A percentile compares a stretch with the other conserved stretches of the same genome.
Evolutionary conservation across 2,329 filamentous ascomycete species (phyloP).

Genomic region (Mycosphaerella sp.): DNA sequence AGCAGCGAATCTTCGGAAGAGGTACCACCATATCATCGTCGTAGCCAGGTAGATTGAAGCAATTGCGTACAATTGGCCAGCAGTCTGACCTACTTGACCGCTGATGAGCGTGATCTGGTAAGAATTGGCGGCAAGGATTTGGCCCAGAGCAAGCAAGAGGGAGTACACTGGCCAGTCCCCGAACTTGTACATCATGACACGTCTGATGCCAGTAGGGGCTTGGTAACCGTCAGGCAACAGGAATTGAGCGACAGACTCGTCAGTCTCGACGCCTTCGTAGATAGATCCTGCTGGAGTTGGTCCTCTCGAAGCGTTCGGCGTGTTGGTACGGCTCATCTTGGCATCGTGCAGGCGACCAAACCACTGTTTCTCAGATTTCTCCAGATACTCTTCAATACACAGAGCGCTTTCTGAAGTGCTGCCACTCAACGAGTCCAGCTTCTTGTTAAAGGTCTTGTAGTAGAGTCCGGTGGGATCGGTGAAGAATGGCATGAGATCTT

Average conservation of each 20-base stretch:
- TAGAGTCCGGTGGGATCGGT: conserved; percentile 59
- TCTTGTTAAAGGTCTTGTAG: conserved; percentile 53
- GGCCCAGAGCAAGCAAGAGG: conserved; percentile 55
- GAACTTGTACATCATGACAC: conserved; percentile 51
- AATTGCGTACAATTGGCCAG: conserved; percentile 55
- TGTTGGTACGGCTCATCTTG: conserved; percentile 49
- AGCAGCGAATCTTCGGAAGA: conserved; percentile 54
- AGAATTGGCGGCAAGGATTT: conserved; percentile 60
- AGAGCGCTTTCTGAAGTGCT: conserved; percentile 53
- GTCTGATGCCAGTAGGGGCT: conserved; percentile 51
- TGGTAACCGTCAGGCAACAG: conserved; percentile 51
- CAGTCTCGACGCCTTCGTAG: conserved; percentile 37
- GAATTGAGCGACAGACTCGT: conserved; percentile 48
- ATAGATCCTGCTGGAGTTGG: conserved; percentile 38
- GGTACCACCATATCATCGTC: conserved; percentile 57
- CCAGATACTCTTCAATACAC: conserved; percentile 60
- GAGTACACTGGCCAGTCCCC: conserved; percentile 62
- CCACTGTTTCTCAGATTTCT: conserved; percentile 63
- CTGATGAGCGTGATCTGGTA: conserved; percentile 64
- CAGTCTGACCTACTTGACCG: conserved; percentile 55
- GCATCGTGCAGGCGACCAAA: conserved; percentile 54
- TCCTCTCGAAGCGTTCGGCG: conserved; percentile 25
- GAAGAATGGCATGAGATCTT: conserved; percentile 63
- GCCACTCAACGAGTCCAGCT: conserved; percentile 50
- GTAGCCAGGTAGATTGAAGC: conserved; percentile 54